Evolutionary conservation across 495 filamentous ascomycete genomes (phyloP).

Genomic region (Pyrenopolyporus hunteri): DNA sequence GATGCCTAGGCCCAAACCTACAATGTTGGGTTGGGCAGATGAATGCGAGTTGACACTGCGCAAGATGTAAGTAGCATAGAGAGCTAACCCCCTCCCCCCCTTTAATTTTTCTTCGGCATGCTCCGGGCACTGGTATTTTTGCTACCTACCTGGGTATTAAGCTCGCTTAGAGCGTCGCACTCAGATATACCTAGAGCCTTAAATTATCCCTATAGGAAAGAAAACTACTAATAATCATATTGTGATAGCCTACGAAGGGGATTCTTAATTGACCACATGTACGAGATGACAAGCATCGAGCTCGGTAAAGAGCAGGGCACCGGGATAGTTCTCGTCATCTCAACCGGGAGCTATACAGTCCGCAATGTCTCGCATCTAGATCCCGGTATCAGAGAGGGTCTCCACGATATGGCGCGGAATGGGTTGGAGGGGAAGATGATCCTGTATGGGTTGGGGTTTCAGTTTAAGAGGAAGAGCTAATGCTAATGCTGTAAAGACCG

Average conservation of each 20-base stretch:
- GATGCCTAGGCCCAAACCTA: background rate
- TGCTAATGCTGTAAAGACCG: background rate
- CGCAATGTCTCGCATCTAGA: background rate
- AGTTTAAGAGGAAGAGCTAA: slow-evolving; percentile 12
- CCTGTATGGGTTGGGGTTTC: slow-evolving; percentile 23
- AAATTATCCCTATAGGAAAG: background rate
- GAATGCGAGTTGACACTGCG: slow-evolving; percentile 14
- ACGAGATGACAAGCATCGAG: slow-evolving; percentile 8
- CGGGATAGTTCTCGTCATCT: slow-evolving; percentile 16
- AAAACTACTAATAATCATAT: background rate
- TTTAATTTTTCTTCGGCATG: too few species aligned
- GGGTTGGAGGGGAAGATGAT: slow-evolving; percentile 29
- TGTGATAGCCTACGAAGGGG: slow-evolving; percentile 8
- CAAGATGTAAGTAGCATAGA: background rate
- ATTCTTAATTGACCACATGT: slow-evolving; percentile 7
- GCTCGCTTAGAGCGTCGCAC: too few species aligned
- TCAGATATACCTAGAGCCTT: background rate
- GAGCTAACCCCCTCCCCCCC: background rate
- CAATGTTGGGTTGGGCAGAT: slow-evolving; percentile 7
- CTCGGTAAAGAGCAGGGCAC: slow-evolving; percentile 12
- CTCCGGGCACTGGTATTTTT: too few species aligned
- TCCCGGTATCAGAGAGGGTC: slow-evolving; percentile 20
- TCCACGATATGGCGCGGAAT: slow-evolving; percentile 16
- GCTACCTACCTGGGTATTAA: too few species aligned
- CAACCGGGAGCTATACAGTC: slow-evolving; percentile 7